Percentiles rank a stretch among this genome's conserved stretches.
phyloP scores from a whole-genome alignment of 768 basidiomycete species.

The Phallus indusiatus region DNA sequence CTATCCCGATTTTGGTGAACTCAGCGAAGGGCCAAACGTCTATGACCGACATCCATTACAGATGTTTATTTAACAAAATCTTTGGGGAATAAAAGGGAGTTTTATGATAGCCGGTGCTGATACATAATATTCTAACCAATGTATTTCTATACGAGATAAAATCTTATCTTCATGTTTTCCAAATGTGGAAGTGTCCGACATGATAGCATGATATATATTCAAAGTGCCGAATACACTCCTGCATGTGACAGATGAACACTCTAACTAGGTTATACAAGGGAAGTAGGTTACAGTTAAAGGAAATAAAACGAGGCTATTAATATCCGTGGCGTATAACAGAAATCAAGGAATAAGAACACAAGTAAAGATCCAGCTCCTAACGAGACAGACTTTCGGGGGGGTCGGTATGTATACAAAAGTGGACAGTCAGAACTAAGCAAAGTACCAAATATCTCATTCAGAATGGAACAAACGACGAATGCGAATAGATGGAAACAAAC shows the following conservation, averaged over 20 bases:
- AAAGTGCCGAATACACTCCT: not conserved
- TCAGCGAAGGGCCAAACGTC: slow-evolving; percentile 84
- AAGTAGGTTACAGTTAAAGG: not conserved
- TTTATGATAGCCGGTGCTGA: not conserved
- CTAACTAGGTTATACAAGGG: not conserved
- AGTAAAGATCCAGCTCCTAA: not conserved
- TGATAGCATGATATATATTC: not conserved
- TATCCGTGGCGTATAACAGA: not conserved
- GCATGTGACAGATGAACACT: not conserved
- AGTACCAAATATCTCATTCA: not conserved
- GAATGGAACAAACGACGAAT: not conserved
- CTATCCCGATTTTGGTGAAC: slow-evolving; percentile 84
- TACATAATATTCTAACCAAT: not conserved
- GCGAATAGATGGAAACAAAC: not conserved
- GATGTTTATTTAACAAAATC: slow-evolving; percentile 53
- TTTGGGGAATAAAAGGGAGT: not conserved
- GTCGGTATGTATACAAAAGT: not conserved
- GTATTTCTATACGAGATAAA: not conserved
- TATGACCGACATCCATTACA: slow-evolving; percentile 81
- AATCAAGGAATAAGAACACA: not conserved
- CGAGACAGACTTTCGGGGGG: not conserved
- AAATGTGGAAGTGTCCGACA: no score
- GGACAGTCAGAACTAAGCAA: not conserved
- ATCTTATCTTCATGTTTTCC: not conserved
- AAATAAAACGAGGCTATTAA: not conserved